Base-by-base conservation (phyloP, 495 filamentous ascomycete genomes). In the Amphirosellinia nigrospora region DNA sequence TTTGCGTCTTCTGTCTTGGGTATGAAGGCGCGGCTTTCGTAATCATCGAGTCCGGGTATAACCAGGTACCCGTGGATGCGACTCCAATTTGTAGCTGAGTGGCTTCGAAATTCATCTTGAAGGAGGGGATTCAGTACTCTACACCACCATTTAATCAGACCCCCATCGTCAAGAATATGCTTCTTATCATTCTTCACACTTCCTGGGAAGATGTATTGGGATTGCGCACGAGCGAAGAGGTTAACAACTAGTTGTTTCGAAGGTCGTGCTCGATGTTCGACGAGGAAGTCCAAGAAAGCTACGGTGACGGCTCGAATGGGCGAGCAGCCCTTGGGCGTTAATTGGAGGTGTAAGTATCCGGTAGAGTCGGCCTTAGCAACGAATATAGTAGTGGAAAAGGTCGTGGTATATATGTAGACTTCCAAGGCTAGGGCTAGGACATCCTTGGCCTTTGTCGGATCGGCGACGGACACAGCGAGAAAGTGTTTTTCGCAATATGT, bases 281-380 rank as follows among this genome's bases (percentile, higher is more conserved):
- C 83, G 5, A 99, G 84, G 76, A 91, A 91, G 19, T 85, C 82
- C 34, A 99, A 81, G 75, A 98, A 98, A 10, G 89, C 88, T 26
- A 89, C 86, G 41, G 88, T 88, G 60, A 97, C 85, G 19, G 89
- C 81, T 75, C 89, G 88, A 36, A 97, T 83, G 0, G 93, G 88
- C 1, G 94, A 97, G 1, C 87, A 87, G 21, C 86, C 86, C 55
- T 85, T 82, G 3, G 86, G 82, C 1, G 90, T 76, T 36, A 86
- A 80, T 45, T 94, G 85, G 0, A 90, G 82, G 75, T 91, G 84
- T 32, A 97, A 80, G 73, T 92, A 95, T 56, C 96, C 96, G 2
- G 94, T 97, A 19, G 95, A 97, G 80, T 99, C 96, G 59, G 96
- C 96, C 81, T 99, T 99, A 66, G 93, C 94, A 45, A 99, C 90